Percentiles rank a stretch among this genome's conserved stretches.
Conservation (phyloP, 225 moss, liverwort and hornwort species). For the Ulota crispa region DNA sequence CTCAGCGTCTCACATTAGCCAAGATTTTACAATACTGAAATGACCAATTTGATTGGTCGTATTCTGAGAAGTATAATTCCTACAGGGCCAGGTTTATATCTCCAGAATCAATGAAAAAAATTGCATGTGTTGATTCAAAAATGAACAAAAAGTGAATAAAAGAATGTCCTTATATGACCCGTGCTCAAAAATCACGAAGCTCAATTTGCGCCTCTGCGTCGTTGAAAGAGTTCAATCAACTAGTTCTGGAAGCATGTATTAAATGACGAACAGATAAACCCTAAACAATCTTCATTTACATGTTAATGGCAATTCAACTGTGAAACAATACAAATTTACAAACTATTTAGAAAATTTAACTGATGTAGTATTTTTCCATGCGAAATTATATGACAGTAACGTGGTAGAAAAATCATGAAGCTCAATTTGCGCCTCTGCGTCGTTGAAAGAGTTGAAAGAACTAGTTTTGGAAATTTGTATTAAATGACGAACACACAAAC, state of each 20-base stretch:
- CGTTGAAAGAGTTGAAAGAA: neutral
- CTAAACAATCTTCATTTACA: neutral
- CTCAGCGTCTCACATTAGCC: neutral
- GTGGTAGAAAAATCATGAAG: no score
- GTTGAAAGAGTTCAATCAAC: neutral
- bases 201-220: neutral
- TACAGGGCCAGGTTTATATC: neutral
- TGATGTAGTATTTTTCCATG: no score
- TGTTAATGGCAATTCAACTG: no score
- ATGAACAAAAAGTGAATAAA: neutral
- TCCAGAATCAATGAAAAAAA: neutral
- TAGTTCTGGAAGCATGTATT: neutral
- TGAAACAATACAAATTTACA: no score
- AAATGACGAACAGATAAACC: neutral
- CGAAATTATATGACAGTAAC: no score
- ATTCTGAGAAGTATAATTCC: neutral
- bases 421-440: neutral
- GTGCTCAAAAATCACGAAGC: neutral
- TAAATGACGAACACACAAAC: neutral
- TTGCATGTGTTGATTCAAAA: neutral
- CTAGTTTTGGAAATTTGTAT: neutral
- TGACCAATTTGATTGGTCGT: neutral
- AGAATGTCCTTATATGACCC: neutral
- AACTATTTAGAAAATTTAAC: no score
- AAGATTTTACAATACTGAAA: neutral